These are phyloP conservation scores for Populus davidiana DNA, from an alignment of 345 rosid species.

Conservation along the genomic window DNA sequence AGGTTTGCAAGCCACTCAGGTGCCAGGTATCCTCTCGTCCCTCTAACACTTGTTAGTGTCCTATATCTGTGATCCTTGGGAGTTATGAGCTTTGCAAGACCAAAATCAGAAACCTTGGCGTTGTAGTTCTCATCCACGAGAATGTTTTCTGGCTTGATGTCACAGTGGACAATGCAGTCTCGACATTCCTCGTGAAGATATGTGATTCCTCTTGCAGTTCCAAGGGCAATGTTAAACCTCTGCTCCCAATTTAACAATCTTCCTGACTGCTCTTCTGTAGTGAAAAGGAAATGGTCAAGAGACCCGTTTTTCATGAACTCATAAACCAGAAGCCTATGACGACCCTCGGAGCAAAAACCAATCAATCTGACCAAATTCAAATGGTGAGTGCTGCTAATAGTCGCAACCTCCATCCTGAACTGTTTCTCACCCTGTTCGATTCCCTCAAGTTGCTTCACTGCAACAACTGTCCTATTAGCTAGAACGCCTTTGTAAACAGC, in stretches of 20 bases:
- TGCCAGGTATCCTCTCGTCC: constrained; percentile 33
- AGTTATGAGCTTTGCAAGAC: constrained; percentile 30
- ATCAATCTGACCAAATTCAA: constrained; percentile 31
- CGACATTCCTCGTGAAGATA: constrained; percentile 37
- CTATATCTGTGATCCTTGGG: constrained; percentile 26
- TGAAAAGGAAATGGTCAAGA: constrained; percentile 25
- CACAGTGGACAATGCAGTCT: constrained; percentile 35
- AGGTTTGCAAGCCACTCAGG: constrained; percentile 37
- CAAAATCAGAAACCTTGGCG: constrained; percentile 32
- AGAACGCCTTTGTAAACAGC: constrained; percentile 25
- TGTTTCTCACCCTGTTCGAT: constrained; percentile 34
- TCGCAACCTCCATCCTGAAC: constrained; percentile 34
- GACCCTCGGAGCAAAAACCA: constrained; percentile 33
- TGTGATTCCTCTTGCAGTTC: constrained; percentile 34
- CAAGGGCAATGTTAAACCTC: constrained; percentile 24
- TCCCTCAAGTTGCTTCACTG: constrained; percentile 32
- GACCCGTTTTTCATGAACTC: constrained; percentile 34
- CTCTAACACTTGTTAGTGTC: constrained; percentile 29
- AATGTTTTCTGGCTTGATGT: constrained; percentile 34
- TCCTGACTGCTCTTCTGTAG: constrained; percentile 8
- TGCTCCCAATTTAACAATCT: constrained; percentile 20
- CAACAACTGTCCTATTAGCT: constrained; percentile 22
- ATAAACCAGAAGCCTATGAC: constrained; percentile 30
- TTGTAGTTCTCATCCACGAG: constrained; percentile 26
- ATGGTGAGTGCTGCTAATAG: constrained; percentile 34